These are phyloP conservation scores for Salix suchowensis DNA, from an alignment of 345 rosid species.

Conservation along the genomic window DNA sequence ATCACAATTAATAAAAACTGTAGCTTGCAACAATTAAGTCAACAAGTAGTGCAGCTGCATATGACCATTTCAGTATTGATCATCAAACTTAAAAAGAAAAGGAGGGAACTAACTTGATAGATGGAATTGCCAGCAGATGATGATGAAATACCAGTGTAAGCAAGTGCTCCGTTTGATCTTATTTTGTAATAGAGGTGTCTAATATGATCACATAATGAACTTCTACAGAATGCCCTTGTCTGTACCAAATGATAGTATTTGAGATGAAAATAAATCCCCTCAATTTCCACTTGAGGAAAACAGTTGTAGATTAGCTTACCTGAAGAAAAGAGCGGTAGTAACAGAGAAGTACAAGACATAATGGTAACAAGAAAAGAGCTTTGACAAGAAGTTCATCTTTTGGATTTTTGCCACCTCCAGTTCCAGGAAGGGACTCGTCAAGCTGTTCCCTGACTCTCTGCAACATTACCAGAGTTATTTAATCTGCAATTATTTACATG, in stretches of 20 bases:
- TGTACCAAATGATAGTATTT: slow-evolving; percentile 26
- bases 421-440: slow-evolving; percentile 86
- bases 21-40: slow-evolving; percentile 6
- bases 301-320: slow-evolving; percentile 28
- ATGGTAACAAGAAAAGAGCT: slow-evolving; percentile 67
- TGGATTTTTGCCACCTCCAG: slow-evolving; percentile 80
- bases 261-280: background rate
- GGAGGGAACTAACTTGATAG: slow-evolving; percentile 41
- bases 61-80: background rate
- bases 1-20: slow-evolving; percentile 9
- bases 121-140: slow-evolving; percentile 42
- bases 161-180: slow-evolving; percentile 50
- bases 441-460: slow-evolving; percentile 70
- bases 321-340: slow-evolving; percentile 45
- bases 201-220: slow-evolving; percentile 54
- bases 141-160: slow-evolving; percentile 56
- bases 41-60: background rate
- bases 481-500: no score
- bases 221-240: slow-evolving; percentile 56
- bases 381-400: slow-evolving; percentile 57
- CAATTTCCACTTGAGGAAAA: background rate
- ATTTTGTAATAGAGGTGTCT: slow-evolving; percentile 58
- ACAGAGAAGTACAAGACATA: slow-evolving; percentile 49
- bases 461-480: slow-evolving; percentile 6
- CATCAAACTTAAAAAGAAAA: background rate